Conservation (phyloP, 345 rosid species). For the Citrus glauca region DNA sequence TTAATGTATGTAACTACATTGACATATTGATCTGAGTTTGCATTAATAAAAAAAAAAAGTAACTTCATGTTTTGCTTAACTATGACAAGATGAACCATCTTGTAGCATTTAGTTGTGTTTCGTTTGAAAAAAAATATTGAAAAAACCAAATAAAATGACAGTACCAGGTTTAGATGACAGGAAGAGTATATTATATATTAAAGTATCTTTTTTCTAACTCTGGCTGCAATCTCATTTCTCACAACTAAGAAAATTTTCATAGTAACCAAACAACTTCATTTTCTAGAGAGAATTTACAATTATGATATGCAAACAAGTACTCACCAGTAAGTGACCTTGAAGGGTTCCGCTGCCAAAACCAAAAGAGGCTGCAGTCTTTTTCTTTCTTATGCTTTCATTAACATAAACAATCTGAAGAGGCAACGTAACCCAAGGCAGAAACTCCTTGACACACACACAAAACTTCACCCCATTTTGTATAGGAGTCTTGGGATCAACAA, state of each 20-base stretch:
- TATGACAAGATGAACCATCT: too few species aligned
- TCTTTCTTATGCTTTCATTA: slow-evolving; percentile 45
- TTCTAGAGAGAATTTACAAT: background rate
- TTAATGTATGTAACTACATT: background rate
- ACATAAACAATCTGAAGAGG: slow-evolving; percentile 85
- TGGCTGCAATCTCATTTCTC: background rate
- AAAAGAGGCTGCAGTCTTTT: slow-evolving; percentile 44
- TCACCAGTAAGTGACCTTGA: slow-evolving; percentile 75
- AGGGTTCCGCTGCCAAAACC: slow-evolving; percentile 81
- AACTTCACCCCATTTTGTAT: slow-evolving; percentile 64
- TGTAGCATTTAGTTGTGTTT: background rate
- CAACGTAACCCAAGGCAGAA: slow-evolving; percentile 86
- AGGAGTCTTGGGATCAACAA: slow-evolving; percentile 73
- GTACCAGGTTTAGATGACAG: background rate
- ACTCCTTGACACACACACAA: slow-evolving; percentile 71
- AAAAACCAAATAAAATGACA: background rate
- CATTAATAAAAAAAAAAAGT: background rate
- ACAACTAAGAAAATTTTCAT: background rate
- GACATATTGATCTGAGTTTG: background rate
- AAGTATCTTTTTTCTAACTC: background rate
- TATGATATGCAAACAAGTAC: slow-evolving; percentile 13
- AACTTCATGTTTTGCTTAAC: background rate
- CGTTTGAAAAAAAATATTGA: background rate
- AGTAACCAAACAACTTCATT: background rate
- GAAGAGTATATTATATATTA: background rate